These are phyloP conservation scores for Metarhizium robertsii DNA, from an alignment of 2,329 filamentous ascomycete genomes.

Conservation along the genomic window DNA sequence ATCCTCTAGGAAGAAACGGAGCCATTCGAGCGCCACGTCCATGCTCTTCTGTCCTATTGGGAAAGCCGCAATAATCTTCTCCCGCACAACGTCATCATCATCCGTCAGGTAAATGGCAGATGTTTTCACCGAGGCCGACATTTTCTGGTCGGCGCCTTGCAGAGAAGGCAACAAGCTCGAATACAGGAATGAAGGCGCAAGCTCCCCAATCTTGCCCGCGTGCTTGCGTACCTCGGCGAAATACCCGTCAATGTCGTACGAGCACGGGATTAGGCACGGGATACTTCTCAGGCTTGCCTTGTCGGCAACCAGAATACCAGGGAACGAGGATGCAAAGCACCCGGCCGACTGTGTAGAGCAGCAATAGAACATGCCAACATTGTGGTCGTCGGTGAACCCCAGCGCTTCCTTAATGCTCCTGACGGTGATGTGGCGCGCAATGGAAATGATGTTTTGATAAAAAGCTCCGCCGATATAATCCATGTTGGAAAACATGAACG, in stretches of 20 bases:
- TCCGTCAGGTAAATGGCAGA: constrained; percentile 60
- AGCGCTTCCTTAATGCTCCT: neutral
- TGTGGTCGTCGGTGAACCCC: neutral
- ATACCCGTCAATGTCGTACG: constrained; percentile 55
- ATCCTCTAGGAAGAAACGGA: too few relatives aligned
- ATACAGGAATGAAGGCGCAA: constrained; percentile 80
- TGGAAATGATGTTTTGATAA: constrained; percentile 52
- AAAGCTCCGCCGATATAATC: constrained; percentile 60
- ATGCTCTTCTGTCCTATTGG: too few relatives aligned
- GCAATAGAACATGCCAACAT: neutral
- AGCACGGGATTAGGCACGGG: constrained; percentile 71
- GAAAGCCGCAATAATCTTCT: too few relatives aligned
- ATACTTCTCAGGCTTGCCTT: constrained; percentile 60
- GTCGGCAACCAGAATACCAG: neutral
- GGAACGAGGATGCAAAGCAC: neutral
- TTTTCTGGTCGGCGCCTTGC: constrained; percentile 85
- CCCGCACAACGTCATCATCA: too few relatives aligned
- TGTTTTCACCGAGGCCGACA: constrained; percentile 63
- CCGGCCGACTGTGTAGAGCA: neutral
- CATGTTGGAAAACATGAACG: constrained; percentile 79
- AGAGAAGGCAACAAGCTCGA: constrained; percentile 71
- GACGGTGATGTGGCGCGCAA: constrained; percentile 37
- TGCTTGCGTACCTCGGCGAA: constrained; percentile 73
- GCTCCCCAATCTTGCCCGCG: constrained; percentile 32
- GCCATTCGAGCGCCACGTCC: too few relatives aligned